Conservation (phyloP, 2,329 filamentous ascomycete species). For the Penicillium psychrosexuale region DNA sequence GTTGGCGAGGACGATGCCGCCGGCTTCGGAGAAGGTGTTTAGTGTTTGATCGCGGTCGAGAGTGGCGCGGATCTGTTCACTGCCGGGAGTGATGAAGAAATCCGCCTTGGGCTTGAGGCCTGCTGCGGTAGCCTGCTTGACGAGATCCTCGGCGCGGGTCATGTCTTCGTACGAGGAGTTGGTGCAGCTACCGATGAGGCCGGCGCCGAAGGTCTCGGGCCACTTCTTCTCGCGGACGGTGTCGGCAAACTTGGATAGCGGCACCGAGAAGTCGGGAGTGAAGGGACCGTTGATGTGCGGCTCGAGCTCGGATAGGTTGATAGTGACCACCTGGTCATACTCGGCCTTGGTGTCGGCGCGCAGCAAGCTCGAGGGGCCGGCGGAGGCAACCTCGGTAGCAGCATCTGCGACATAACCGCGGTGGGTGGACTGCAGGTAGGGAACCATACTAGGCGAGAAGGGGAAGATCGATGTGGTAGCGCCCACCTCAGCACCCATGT, state of each 20-base stretch:
- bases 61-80: constrained; percentile 94
- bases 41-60: constrained; percentile 86
- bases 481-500: constrained; percentile 86
- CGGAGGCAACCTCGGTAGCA: constrained; percentile 57
- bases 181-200: constrained; percentile 95
- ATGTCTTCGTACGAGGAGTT: constrained; percentile 99
- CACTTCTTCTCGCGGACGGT: constrained; percentile 80
- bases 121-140: constrained; percentile 85
- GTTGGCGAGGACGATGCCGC: constrained; percentile 87
- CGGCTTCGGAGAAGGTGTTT: constrained; percentile 77
- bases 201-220: constrained; percentile 87
- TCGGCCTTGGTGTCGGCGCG: constrained; percentile 74
- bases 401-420: constrained; percentile 67
- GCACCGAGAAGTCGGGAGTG: constrained; percentile 91
- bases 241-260: constrained; percentile 83
- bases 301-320: constrained; percentile 85
- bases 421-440: constrained; percentile 84
- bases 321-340: constrained; percentile 88
- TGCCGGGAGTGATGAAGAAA: constrained; percentile 95
- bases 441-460: constrained; percentile 76
- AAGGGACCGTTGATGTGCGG: constrained; percentile 97
- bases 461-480: constrained; percentile 97
- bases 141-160: constrained; percentile 88
- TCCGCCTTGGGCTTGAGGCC: constrained; percentile 84
- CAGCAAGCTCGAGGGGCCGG: constrained; percentile 46